These are phyloP conservation scores for Zoysia matrella DNA, from an alignment of 202 grass and related monocot species.

Conservation along the genomic window DNA sequence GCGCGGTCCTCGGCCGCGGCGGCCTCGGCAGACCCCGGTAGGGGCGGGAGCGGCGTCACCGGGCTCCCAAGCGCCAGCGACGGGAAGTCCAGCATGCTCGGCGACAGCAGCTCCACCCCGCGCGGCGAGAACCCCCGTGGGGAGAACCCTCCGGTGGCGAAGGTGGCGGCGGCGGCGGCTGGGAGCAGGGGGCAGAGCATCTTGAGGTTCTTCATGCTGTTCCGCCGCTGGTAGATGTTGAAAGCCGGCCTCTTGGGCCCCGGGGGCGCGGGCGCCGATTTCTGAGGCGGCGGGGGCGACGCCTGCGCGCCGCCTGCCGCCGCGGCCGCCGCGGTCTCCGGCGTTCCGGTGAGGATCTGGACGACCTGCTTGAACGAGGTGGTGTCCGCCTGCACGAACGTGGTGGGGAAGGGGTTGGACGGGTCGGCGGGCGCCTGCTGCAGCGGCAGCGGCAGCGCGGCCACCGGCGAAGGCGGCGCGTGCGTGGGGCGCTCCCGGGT, in stretches of 20 bases:
- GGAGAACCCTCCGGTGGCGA: constrained; percentile 34
- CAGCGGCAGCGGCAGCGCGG: constrained; percentile 6
- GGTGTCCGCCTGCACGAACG: constrained; percentile 89
- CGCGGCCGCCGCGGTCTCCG: constrained; percentile 54
- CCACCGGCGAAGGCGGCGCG: constrained; percentile 18
- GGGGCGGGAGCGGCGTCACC: constrained; percentile 79
- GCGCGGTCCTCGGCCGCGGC: constrained; percentile 73
- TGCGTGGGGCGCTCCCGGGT: constrained; percentile 44
- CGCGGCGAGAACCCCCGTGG: constrained; percentile 64
- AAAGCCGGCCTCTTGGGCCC: constrained; percentile 84
- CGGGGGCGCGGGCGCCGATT: constrained; percentile 18
- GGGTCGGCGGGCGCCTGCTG: constrained; percentile 41
- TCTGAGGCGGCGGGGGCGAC: constrained; percentile 23
- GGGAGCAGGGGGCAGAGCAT: constrained; percentile 78
- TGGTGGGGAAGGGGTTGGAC: constrained; percentile 74
- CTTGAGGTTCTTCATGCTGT: constrained; percentile 80
- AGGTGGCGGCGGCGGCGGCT: constrained; percentile 40
- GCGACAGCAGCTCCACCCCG: constrained; percentile 68
- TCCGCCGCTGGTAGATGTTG: constrained; percentile 92
- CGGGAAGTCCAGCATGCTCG: constrained; percentile 84
- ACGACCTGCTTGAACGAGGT: constrained; percentile 52
- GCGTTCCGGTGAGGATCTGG: constrained; percentile 81
- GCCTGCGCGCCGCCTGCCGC: constrained; percentile 46
- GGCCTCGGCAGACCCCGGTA: constrained; percentile 54
- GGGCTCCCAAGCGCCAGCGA: constrained; percentile 87